Conservation (phyloP, 768 basidiomycete species). For the Vararia minispora region DNA sequence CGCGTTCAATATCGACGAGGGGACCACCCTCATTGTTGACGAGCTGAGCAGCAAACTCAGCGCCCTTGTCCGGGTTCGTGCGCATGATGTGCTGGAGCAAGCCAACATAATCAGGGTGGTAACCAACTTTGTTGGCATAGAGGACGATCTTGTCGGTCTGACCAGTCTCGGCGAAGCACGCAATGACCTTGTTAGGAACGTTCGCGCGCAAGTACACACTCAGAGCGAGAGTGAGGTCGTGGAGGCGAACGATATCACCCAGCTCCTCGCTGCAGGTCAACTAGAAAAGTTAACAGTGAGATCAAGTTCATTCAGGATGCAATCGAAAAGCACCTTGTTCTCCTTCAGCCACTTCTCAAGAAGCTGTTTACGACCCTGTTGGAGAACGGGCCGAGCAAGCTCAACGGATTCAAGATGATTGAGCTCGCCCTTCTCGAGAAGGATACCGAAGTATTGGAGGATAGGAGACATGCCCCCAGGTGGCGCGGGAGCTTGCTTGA, state of each 20-base stretch:
- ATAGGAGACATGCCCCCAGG: slow-evolving; percentile 91
- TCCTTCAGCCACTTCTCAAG: slow-evolving; percentile 99
- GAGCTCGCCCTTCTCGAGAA: slow-evolving; percentile 97
- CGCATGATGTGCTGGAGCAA: slow-evolving; percentile 95
- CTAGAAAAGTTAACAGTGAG: slow-evolving; percentile 27
- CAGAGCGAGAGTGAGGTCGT: slow-evolving; percentile 95
- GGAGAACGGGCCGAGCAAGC: slow-evolving; percentile 88
- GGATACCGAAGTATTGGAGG: slow-evolving; percentile 94
- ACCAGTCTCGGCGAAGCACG: slow-evolving; percentile 97
- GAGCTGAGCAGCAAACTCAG: slow-evolving; percentile 92
- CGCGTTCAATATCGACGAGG: slow-evolving; percentile 87
- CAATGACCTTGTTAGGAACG: slow-evolving; percentile 96
- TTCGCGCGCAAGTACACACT: slow-evolving; percentile 97
- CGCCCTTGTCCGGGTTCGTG: slow-evolving; percentile 92
- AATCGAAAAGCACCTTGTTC: slow-evolving; percentile 65
- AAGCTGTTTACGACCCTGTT: slow-evolving; percentile 92
- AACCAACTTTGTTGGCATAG: slow-evolving; percentile 95
- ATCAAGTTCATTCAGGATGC: not conserved
- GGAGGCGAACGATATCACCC: slow-evolving; percentile 87
- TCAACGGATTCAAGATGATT: slow-evolving; percentile 95
- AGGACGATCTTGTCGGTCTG: slow-evolving; percentile 97
- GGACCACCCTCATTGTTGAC: slow-evolving; percentile 91
- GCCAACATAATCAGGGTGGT: slow-evolving; percentile 84
- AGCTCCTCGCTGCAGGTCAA: slow-evolving; percentile 98
- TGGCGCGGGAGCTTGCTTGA: slow-evolving; percentile 89